Conservation (phyloP, 805 yeast species). For the Candida saitoana region DNA sequence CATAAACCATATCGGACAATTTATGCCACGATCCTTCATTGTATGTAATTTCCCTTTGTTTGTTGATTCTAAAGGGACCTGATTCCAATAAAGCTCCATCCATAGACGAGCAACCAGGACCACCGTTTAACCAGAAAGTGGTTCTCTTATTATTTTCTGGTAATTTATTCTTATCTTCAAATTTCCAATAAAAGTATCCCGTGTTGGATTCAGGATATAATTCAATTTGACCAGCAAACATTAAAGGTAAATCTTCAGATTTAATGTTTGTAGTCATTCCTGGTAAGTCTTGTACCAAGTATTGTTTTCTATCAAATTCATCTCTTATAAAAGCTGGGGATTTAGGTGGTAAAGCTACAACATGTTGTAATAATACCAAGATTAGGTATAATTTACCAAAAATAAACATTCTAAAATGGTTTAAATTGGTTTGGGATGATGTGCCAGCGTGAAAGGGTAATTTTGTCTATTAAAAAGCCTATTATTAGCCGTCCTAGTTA, state of each 20-base stretch:
- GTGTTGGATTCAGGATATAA: conserved; percentile 50
- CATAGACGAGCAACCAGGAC: conserved; percentile 98
- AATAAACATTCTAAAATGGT: neutral
- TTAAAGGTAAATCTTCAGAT: conserved; percentile 39
- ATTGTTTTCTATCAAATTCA: conserved; percentile 11
- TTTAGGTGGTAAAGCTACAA: conserved; percentile 11
- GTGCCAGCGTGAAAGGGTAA: neutral
- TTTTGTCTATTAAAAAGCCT: neutral
- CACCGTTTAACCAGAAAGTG: conserved; percentile 92
- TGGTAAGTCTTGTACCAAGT: conserved; percentile 33
- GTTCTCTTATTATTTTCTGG: conserved; percentile 41
- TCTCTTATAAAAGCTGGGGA: conserved; percentile 2
- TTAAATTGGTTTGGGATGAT: neutral
- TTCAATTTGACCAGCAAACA: conserved; percentile 67
- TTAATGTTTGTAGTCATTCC: conserved; percentile 32
- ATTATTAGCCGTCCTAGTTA: neutral
- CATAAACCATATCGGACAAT: conserved; percentile 71
- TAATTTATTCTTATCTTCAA: conserved; percentile 31
- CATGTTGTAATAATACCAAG: neutral
- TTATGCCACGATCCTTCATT: conserved; percentile 85
- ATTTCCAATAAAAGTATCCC: conserved; percentile 76
- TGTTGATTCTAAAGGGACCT: conserved; percentile 75
- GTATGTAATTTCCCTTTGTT: conserved; percentile 37
- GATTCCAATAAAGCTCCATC: conserved; percentile 93
- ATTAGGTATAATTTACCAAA: neutral